phyloP scores from a whole-genome alignment of 106 monocot genomes.

The Acanthochlamys bracteata region DNA sequence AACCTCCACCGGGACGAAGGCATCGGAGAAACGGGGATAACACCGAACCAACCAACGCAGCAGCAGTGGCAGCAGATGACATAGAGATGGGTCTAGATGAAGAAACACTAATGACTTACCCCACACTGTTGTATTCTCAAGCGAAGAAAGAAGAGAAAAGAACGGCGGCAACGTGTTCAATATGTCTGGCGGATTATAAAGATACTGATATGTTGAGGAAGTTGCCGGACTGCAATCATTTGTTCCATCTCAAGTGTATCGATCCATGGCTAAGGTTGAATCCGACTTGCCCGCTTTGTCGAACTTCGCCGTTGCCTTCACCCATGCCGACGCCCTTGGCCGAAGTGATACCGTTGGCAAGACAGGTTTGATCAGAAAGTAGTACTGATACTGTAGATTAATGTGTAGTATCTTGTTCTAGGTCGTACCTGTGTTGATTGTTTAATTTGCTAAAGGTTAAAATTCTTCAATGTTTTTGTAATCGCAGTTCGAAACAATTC shows the following conservation, averaged over 20 bases:
- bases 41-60: background rate
- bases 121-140: constrained; percentile 28
- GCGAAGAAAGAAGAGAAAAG: background rate
- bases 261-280: constrained; percentile 49
- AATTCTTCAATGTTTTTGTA: too few species aligned
- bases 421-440: background rate
- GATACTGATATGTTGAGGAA: constrained; percentile 36
- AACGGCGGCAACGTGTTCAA: constrained; percentile 23
- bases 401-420: background rate
- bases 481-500: too few species aligned
- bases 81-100: constrained; percentile 35
- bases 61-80: background rate
- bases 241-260: constrained; percentile 55
- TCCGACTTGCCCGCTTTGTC: constrained; percentile 66
- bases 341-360: constrained; percentile 35
- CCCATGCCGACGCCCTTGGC: constrained; percentile 56
- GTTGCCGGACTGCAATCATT: constrained; percentile 56
- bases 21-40: background rate
- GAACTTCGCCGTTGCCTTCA: constrained; percentile 44
- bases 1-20: background rate
- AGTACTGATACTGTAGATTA: too few species aligned
- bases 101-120: constrained; percentile 28
- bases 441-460: too few species aligned
- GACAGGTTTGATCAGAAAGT: background rate
- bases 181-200: constrained; percentile 58